These are phyloP conservation scores for Bacterosira constricta DNA, from an alignment of 108 stramenopile genomes.

Conservation along the genomic window DNA sequence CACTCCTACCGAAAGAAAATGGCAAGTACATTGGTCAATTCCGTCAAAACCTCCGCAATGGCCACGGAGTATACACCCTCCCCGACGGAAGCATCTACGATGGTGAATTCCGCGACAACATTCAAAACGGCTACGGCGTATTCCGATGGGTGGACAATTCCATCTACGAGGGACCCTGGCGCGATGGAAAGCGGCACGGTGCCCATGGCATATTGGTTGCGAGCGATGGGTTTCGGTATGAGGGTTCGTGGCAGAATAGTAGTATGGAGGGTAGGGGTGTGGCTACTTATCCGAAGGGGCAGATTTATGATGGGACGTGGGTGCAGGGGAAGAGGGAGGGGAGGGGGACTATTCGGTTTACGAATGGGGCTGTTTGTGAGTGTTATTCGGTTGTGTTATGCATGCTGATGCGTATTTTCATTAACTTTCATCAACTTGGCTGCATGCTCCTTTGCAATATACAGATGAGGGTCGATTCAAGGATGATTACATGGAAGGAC, in stretches of 20 bases:
- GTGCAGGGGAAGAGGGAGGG: conserved; percentile 78
- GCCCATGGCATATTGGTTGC: conserved; percentile 74
- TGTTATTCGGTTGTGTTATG: background rate
- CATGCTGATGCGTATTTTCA: background rate
- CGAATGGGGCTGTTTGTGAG: conserved; percentile 81
- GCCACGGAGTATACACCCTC: conserved; percentile 71
- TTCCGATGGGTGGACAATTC: conserved; percentile 82
- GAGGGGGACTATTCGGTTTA: conserved; percentile 82
- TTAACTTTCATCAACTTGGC: background rate
- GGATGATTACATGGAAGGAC: conserved; percentile 90
- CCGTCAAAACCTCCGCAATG: conserved; percentile 78
- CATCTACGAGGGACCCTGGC: conserved; percentile 85
- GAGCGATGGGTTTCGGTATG: conserved; percentile 86
- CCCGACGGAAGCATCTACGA: conserved; percentile 77
- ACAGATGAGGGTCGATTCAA: conserved; percentile 88
- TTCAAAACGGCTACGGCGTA: conserved; percentile 70
- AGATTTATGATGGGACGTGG: conserved; percentile 86
- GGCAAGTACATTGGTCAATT: conserved; percentile 86
- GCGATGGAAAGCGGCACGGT: conserved; percentile 77
- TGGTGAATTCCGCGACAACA: conserved; percentile 87
- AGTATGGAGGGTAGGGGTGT: conserved; percentile 90
- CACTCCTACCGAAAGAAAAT: conserved; percentile 15
- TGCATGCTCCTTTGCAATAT: background rate
- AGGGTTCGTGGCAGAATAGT: conserved; percentile 89
- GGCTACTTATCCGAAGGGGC: conserved; percentile 84